These are phyloP conservation scores for Paramecium tetraurelia DNA, from an alignment of 73 alveolate genomes.

Conservation along the genomic window DNA sequence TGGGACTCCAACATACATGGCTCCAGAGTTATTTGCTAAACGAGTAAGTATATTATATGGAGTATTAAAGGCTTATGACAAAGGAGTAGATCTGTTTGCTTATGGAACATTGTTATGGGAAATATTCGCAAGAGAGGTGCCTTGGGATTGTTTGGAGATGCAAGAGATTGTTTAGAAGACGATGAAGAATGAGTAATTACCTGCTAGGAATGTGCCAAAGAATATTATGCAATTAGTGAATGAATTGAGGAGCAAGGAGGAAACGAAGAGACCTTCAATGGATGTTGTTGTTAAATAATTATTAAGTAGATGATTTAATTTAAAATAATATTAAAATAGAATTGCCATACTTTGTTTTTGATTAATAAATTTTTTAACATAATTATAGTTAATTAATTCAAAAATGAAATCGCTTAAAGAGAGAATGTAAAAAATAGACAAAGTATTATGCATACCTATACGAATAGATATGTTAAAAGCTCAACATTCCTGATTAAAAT, in stretches of 20 bases:
- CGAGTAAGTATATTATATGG: neutral
- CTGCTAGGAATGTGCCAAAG: neutral
- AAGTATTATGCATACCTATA: neutral
- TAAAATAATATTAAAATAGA: neutral
- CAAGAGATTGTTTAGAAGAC: constrained; percentile 88
- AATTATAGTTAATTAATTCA: neutral
- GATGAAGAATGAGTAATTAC: constrained; percentile 67
- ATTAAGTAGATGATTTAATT: neutral
- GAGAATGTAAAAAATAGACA: constrained; percentile 9
- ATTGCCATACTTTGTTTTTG: neutral
- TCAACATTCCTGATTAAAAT: neutral
- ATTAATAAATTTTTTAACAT: neutral
- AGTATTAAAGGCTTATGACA: constrained; percentile 78
- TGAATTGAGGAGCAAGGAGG: constrained; percentile 30
- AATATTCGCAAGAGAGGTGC: constrained; percentile 90
- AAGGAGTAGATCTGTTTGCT: constrained; percentile 97
- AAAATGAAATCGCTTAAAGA: constrained; percentile 18
- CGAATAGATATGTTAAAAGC: constrained; percentile 13
- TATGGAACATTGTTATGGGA: constrained; percentile 98
- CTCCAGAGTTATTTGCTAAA: constrained; percentile 96
- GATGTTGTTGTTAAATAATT: constrained; percentile 1
- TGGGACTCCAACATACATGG: constrained; percentile 99
- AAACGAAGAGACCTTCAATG: constrained; percentile 11
- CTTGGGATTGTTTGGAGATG: constrained; percentile 95
- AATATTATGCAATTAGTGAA: neutral